Evolutionary conservation across 441 rosid species (phyloP).

Genomic region (Gossypium aridum): DNA sequence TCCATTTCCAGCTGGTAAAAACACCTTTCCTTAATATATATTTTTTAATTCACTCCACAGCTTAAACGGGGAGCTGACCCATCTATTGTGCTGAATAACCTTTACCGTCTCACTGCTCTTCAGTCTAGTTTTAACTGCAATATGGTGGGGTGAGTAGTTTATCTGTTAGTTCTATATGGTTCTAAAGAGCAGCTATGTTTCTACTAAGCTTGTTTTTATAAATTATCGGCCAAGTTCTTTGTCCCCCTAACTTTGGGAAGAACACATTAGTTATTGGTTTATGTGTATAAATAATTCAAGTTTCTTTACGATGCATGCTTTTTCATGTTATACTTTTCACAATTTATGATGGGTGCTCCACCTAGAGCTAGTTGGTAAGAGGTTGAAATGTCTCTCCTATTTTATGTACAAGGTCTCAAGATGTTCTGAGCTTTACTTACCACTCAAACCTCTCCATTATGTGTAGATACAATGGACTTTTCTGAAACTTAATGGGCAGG

Average conservation of each 20-base stretch:
- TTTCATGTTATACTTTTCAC: not conserved
- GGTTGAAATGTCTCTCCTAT: not conserved
- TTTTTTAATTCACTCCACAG: conserved; percentile 28
- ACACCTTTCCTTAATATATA: not conserved
- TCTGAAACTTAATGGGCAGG: not conserved
- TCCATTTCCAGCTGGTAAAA: not conserved
- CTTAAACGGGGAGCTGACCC: conserved; percentile 84
- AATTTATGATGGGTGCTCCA: not conserved
- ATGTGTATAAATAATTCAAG: not conserved
- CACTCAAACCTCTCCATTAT: not conserved
- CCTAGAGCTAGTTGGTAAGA: not conserved
- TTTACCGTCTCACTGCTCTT: conserved; percentile 84
- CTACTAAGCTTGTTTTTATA: not conserved
- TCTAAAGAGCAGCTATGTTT: not conserved
- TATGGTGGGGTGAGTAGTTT: conserved; percentile 82
- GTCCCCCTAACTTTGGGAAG: not conserved
- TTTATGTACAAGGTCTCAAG: not conserved
- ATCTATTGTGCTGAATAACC: conserved; percentile 73
- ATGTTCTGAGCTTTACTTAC: not conserved
- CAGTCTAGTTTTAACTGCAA: conserved; percentile 97
- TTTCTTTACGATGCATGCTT: not conserved
- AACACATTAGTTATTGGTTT: not conserved
- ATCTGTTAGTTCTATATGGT: not conserved
- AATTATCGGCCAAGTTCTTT: not conserved
- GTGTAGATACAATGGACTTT: not conserved